Evolutionary conservation across 192 early-diverging fungal species (phyloP).

Genomic region (Pilaira anomala): DNA sequence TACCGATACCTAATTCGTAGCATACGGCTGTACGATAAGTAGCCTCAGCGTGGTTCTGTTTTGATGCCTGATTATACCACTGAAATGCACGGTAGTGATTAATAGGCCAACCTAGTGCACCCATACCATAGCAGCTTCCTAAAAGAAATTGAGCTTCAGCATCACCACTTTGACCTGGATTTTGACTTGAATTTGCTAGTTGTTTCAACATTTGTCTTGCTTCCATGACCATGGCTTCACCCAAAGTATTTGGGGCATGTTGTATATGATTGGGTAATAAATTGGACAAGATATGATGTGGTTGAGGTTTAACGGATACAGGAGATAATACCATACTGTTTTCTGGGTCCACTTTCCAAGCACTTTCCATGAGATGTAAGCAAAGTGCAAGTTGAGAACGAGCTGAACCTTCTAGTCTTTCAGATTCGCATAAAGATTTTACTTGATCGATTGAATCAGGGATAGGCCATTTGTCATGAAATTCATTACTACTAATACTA

Average conservation of each 20-base stretch:
- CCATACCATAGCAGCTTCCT: constrained; percentile 88
- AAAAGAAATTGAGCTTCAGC: constrained; percentile 92
- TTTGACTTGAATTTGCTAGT: constrained; percentile 62
- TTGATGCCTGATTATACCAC: constrained; percentile 87
- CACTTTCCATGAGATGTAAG: constrained; percentile 13
- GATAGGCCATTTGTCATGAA: constrained; percentile 3
- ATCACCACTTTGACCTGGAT: constrained; percentile 62
- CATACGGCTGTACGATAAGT: constrained; percentile 92
- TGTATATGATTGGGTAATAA: not conserved
- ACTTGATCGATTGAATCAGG: constrained; percentile 2
- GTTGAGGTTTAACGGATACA: not conserved
- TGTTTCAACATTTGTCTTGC: constrained; percentile 83
- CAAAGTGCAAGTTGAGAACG: constrained; percentile 4
- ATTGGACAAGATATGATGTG: not conserved
- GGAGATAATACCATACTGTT: not conserved
- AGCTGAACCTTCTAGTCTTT: not conserved
- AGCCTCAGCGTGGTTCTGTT: constrained; percentile 83
- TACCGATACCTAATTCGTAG: constrained; percentile 90
- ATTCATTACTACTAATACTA: constrained; percentile 2
- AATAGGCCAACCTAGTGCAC: constrained; percentile 66
- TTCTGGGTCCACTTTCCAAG: not conserved
- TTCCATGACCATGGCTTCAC: constrained; percentile 69
- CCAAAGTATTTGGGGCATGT: constrained; percentile 49
- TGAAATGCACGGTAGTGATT: constrained; percentile 87
- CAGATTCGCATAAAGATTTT: not conserved